Base-by-base conservation (phyloP, 345 rosid genomes). In the Sisymbrium altissimum region DNA sequence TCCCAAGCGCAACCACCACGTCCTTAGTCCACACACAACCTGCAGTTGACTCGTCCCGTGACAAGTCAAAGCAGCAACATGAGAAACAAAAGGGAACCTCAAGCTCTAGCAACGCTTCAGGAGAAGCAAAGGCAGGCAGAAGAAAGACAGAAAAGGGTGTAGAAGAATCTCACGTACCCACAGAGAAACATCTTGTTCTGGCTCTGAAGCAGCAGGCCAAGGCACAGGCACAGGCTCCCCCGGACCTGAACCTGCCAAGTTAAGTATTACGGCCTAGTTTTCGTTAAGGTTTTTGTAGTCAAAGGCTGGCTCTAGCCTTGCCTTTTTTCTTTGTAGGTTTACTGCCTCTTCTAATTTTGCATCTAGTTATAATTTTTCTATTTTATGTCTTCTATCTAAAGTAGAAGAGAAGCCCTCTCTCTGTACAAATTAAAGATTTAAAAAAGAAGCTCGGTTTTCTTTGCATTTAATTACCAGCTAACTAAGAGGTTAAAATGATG, bases 101-200 rank as follows among this genome's bases (percentile, higher is more conserved):
- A 52, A 74, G 77, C 81, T 76, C 78, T 44, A 74, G 82, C 81
- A 73, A 55, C 72, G 72, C 84, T 54, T 35, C 62, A 57, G 87
- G 82, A 3, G 90, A 86, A 17, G 58, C 72, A 10, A 91, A 86
- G 81, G 25, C 69, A 80, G 77, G 50, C 8, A 89, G 84, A 80
- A 83, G 85, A 81, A 93, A 88, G 64, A 70, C 87, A 1, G 94
- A 86, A 52, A 58, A 56, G n/a, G 84, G 77, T 66, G 41, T 58
- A 66, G 85, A 83, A 44, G 88, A 81, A 68, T 56, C 88, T 68
- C 81, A 64, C 35, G 38, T 57, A 21, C 66, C 75, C 27, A 59
- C 64, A 17, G 85, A 81, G 68, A 83, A 80, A 75, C 41, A 38
- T 15, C 44, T 66, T 29, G 72, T 58, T 48, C 25, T 57, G 46